A percentile compares a stretch with the other conserved stretches of the same genome.
Evolutionary conservation across 352 stramenopile species (phyloP).

Genomic region (Phytopythium mirpurense): DNA sequence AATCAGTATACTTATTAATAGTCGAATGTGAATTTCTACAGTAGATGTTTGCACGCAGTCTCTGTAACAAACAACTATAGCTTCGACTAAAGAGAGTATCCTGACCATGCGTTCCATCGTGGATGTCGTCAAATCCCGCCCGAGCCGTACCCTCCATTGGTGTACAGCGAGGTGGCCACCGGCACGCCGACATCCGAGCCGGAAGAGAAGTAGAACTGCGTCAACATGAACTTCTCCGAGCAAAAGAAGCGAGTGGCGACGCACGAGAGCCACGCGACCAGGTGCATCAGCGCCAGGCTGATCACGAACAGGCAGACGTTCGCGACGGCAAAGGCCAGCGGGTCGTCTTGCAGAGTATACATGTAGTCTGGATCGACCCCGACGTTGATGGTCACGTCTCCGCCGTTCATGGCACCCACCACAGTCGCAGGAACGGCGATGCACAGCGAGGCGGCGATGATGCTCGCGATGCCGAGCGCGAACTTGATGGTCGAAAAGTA

Average conservation of each 20-base stretch:
- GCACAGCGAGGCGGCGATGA: slow-evolving; percentile 25
- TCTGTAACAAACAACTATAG: not conserved
- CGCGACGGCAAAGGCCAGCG: slow-evolving; percentile 33
- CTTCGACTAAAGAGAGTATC: no score
- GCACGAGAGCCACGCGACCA: slow-evolving; percentile 38
- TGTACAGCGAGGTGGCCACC: slow-evolving; percentile 12
- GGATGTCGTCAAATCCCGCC: no score
- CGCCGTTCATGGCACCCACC: slow-evolving; percentile 11
- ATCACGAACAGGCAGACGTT: slow-evolving; percentile 46
- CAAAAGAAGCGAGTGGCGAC: slow-evolving; percentile 60
- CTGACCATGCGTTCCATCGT: no score
- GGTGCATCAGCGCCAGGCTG: slow-evolving; percentile 43
- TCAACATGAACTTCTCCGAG: slow-evolving; percentile 42
- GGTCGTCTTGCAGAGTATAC: slow-evolving; percentile 28
- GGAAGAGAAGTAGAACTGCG: slow-evolving; percentile 6
- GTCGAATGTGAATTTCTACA: no score
- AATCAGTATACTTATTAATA: no score
- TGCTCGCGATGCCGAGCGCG: slow-evolving; percentile 38
- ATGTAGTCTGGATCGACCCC: slow-evolving; percentile 16
- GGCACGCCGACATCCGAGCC: slow-evolving; percentile 10
- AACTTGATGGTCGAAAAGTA: slow-evolving; percentile 74
- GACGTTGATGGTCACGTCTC: slow-evolving; percentile 18
- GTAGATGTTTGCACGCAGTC: not conserved
- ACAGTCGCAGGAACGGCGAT: slow-evolving; percentile 24
- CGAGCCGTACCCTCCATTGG: slow-evolving; percentile 8